Conservation (phyloP, 306 rosid species). For the Castanea crenata region DNA sequence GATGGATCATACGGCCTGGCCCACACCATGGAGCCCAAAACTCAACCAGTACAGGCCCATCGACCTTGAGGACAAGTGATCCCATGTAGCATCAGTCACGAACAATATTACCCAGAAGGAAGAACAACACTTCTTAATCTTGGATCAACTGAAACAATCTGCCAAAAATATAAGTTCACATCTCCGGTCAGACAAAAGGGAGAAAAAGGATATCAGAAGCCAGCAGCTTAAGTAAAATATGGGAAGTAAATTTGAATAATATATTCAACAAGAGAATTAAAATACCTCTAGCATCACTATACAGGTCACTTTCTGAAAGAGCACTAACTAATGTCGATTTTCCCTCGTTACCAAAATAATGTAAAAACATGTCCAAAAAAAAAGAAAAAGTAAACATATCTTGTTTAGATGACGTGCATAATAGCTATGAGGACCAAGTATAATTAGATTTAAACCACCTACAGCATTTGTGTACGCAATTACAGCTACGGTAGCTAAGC, state of each 20-base stretch:
- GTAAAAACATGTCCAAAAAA: not conserved
- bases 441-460: constrained; percentile 28
- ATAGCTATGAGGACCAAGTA: constrained; percentile 14
- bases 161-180: no score
- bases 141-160: no score
- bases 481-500: constrained; percentile 74
- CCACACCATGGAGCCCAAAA: constrained; percentile 22
- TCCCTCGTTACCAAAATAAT: constrained; percentile 46
- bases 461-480: constrained; percentile 97
- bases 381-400: not conserved
- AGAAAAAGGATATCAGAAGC: no score
- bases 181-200: no score
- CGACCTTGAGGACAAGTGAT: constrained; percentile 5
- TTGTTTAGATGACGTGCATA: constrained; percentile 9
- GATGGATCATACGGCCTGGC: constrained; percentile 12
- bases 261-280: no score
- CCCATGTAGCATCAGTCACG: constrained; percentile 8
- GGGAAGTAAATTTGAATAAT: no score
- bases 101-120: no score
- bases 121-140: no score
- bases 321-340: constrained; percentile 75
- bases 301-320: no score
- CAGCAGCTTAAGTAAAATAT: no score
- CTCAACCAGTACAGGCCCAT: constrained; percentile 10
- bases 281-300: no score